A percentile compares a stretch with the other conserved stretches of the same genome.
These are phyloP conservation scores for Colletotrichum neosansevieriae DNA, from an alignment of 2,329 filamentous ascomycete species.

Conservation along the genomic window DNA sequence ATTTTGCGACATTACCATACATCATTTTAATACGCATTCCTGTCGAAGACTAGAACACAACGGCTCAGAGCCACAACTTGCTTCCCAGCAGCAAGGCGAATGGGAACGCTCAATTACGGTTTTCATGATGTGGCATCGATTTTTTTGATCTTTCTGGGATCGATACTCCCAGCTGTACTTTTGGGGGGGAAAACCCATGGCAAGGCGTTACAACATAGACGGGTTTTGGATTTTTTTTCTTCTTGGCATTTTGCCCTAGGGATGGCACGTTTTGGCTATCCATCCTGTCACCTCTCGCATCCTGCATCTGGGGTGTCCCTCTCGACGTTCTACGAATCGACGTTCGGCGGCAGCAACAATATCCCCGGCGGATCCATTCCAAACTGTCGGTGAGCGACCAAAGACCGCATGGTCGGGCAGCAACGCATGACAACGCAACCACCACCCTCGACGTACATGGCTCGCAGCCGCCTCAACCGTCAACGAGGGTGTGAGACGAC, in stretches of 20 bases:
- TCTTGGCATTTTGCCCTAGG: conserved; percentile 28
- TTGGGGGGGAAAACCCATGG: conserved; percentile 11
- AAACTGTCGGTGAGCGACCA: conserved; percentile 37
- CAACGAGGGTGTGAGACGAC: conserved; percentile 31
- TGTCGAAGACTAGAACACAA: conserved; percentile 50
- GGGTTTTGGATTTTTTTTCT: conserved; percentile 24
- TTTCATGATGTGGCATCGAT: conserved; percentile 41
- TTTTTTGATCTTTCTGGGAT: conserved; percentile 39
- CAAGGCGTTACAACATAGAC: conserved; percentile 41
- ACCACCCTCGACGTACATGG: conserved; percentile 39
- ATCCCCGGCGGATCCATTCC: conserved; percentile 40
- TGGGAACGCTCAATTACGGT: conserved; percentile 38
- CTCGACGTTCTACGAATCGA: conserved; percentile 31
- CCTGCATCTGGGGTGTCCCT: conserved; percentile 36
- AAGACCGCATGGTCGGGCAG: conserved; percentile 37
- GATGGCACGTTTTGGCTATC: background rate
- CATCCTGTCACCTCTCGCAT: conserved; percentile 39
- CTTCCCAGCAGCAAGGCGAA: conserved; percentile 52
- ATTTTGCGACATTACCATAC: conserved; percentile 42
- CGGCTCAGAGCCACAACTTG: conserved; percentile 54
- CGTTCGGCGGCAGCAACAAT: conserved; percentile 22
- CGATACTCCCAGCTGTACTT: conserved; percentile 20
- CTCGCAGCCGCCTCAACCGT: conserved; percentile 36
- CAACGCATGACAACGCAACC: conserved; percentile 41
- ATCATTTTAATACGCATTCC: conserved; percentile 52